These are phyloP conservation scores for Moringa oleifera DNA, from an alignment of 345 rosid genomes.

Conservation along the genomic window DNA sequence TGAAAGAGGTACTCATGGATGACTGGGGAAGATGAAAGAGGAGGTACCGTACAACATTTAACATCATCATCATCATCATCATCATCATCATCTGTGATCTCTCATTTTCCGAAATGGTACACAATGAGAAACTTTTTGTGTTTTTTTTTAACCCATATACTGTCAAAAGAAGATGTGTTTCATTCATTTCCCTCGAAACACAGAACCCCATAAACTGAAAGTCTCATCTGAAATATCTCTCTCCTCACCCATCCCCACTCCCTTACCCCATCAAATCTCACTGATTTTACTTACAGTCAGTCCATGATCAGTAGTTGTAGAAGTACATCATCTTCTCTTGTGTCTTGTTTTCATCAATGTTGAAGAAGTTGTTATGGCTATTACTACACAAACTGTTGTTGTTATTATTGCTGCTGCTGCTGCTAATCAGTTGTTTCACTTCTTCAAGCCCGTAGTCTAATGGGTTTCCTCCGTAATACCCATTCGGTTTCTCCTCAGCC, in stretches of 20 bases:
- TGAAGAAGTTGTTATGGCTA: slow-evolving; percentile 10
- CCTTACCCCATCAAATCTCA: slow-evolving; percentile 76
- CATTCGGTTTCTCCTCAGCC: slow-evolving; percentile 30
- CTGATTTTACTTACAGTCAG: slow-evolving; percentile 52
- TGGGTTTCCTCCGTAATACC: slow-evolving; percentile 34
- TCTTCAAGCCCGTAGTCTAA: slow-evolving; percentile 42
- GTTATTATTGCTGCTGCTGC: slow-evolving; percentile 21
- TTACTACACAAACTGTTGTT: slow-evolving; percentile 18
- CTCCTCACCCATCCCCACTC: slow-evolving; percentile 14
- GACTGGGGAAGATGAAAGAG: slow-evolving; percentile 14
- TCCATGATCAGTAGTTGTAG: slow-evolving; percentile 36
- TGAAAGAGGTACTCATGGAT: too few species aligned
- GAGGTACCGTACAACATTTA: slow-evolving; percentile 15
- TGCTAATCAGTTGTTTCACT: slow-evolving; percentile 58
- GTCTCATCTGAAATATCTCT: slow-evolving; percentile 18
- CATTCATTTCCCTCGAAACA: slow-evolving; percentile 26
- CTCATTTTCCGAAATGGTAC: too few species aligned
- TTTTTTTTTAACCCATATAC: slow-evolving; percentile 26
- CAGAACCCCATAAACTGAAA: slow-evolving; percentile 28
- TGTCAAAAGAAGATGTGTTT: slow-evolving; percentile 38
- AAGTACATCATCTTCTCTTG: slow-evolving; percentile 48
- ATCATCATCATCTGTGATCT: too few species aligned
- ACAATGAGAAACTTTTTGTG: slow-evolving; percentile 5
- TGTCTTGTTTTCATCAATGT: slow-evolving; percentile 60
- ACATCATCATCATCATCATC: slow-evolving; percentile 19